Conservation (phyloP, 345 rosid genomes). For the Bruguiera parviflora region DNA sequence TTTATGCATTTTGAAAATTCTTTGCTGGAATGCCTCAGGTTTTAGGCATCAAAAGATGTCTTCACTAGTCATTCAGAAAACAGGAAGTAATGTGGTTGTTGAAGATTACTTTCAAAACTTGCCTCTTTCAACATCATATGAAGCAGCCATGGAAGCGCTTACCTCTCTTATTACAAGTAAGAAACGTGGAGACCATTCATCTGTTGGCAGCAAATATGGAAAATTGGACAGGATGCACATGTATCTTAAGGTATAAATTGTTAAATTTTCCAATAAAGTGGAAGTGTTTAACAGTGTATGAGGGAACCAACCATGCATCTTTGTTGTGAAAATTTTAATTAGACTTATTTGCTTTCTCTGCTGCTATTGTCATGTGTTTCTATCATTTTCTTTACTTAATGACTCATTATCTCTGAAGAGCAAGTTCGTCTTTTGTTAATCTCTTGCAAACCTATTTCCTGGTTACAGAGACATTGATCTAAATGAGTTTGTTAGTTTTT, state of each 20-base stretch:
- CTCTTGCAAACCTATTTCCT: background rate
- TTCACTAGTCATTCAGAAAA: slow-evolving; percentile 36
- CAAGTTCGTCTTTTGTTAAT: background rate
- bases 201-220: slow-evolving; percentile 38
- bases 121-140: slow-evolving; percentile 54
- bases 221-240: slow-evolving; percentile 65
- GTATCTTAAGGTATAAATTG: slow-evolving; percentile 60
- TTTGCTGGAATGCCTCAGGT: slow-evolving; percentile 37
- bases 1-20: slow-evolving; percentile 14
- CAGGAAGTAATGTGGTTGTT: slow-evolving; percentile 21
- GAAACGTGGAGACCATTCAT: slow-evolving; percentile 50
- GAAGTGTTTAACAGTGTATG: slow-evolving; percentile 10
- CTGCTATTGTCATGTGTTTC: background rate
- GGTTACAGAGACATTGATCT: background rate
- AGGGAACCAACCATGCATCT: background rate
- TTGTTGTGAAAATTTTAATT: background rate
- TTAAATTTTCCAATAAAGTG: slow-evolving; percentile 1
- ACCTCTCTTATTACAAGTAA: slow-evolving; percentile 70
- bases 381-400: background rate
- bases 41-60: slow-evolving; percentile 36
- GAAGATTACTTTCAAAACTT: slow-evolving; percentile 35
- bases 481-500: background rate
- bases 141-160: slow-evolving; percentile 79
- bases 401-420: background rate
- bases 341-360: background rate